Evolutionary conservation across 805 yeast species (phyloP).

Genomic region (Candida morakotiae): DNA sequence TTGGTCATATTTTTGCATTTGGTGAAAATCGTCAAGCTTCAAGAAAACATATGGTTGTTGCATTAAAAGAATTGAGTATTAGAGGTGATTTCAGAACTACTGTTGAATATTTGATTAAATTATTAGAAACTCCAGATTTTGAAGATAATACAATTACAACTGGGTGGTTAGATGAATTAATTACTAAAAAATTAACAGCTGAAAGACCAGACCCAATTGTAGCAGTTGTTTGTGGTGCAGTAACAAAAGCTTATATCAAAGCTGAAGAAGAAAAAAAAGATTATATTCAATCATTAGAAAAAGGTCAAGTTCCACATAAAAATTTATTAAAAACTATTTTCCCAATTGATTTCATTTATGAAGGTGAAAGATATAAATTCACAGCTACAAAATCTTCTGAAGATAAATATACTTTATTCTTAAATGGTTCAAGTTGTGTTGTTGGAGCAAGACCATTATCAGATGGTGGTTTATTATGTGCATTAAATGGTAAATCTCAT

Average conservation of each 20-base stretch:
- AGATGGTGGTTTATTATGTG: slow-evolving; percentile 89
- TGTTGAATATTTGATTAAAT: slow-evolving; percentile 91
- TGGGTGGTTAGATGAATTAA: slow-evolving; percentile 98
- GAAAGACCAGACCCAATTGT: slow-evolving; percentile 91
- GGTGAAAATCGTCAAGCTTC: slow-evolving; percentile 98
- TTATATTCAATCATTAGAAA: slow-evolving; percentile 75
- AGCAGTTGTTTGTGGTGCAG: slow-evolving; percentile 97
- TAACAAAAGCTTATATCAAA: slow-evolving; percentile 85
- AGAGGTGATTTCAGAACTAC: slow-evolving; percentile 99
- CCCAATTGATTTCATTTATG: slow-evolving; percentile 94
- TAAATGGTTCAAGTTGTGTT: slow-evolving; percentile 88
- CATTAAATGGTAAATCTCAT: slow-evolving; percentile 90
- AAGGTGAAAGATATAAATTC: slow-evolving; percentile 87
- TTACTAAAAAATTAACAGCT: slow-evolving; percentile 88
- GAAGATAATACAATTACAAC: slow-evolving; percentile 96
- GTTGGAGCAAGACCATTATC: slow-evolving; percentile 85
- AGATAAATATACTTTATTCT: slow-evolving; percentile 81
- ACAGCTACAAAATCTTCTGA: slow-evolving; percentile 91
- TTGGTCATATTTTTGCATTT: slow-evolving; percentile 98
- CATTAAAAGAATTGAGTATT: slow-evolving; percentile 90
- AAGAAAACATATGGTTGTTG: slow-evolving; percentile 98
- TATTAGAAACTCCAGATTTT: slow-evolving; percentile 93
- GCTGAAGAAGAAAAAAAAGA: slow-evolving; percentile 66
- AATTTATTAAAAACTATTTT: slow-evolving; percentile 78
- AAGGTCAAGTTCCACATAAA: slow-evolving; percentile 92